Base-by-base conservation (phyloP, 805 yeast genomes). In the Yamadazyma kitorensis region DNA sequence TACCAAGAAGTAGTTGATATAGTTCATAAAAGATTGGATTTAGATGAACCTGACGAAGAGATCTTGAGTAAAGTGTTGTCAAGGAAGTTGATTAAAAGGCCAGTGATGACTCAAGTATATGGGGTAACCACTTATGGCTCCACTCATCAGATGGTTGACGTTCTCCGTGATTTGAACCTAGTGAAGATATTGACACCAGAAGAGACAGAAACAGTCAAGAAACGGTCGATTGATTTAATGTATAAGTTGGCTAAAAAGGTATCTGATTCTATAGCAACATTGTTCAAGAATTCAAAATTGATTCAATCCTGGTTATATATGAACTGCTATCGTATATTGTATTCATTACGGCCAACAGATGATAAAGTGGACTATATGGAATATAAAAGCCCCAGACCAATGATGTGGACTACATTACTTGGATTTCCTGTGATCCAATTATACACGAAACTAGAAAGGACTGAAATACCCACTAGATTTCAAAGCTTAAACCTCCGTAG, bases 81-180 rank as follows among this genome's bases (percentile, higher is more conserved):
- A 6, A 43, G 73, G 6, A 62, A 59, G 30, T 41, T 66, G 15
- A 49, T 68, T 25, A 68, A 68, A 42, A 63, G 64, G 32, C 66
- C 72, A 1, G 62, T 66, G 4, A 68, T 68, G 73, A 68, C 73
- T 5, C 59, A 65, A 4, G 73, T 68, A 1, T 68, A 68, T 41
- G 72, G 73, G 0, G 72, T 68, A 2, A 67, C 72, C 0, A 24
- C 30, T 1, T 57, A 33, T 43, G 73, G 73, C 0, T 72, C 66
- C 1, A 38, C 51, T 2, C 31, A 34, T 7, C 73, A 68, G 43
- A 52, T 68, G n/a, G 19, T 42, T 10, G 41, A 36, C 13, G 48
- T 37, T 5, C 20, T 45, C 14, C 31, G 31, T 31, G 37, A 39
- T 20, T 19, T 29, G 4, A 27, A 33, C 22, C 15, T 34, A 18